Conservation (phyloP, 768 basidiomycete genomes). For the Boletus rufocinnamomeus region DNA sequence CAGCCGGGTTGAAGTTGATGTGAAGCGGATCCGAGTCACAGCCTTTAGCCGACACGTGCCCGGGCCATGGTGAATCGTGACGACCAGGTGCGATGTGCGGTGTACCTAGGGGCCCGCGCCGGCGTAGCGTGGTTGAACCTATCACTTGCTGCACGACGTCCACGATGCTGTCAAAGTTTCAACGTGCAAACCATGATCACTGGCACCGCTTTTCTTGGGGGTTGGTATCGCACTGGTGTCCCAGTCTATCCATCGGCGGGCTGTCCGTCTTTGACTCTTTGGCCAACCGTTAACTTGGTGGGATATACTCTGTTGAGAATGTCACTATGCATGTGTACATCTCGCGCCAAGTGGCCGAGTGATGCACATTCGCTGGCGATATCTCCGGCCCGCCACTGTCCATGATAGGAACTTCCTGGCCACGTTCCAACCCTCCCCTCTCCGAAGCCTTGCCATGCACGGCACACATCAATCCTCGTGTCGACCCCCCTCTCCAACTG, state of each 20-base stretch:
- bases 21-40: no score
- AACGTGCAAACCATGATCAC: slow-evolving; percentile 11
- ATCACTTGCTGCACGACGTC: not conserved
- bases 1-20: no score
- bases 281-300: not conserved
- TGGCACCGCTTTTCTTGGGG: not conserved
- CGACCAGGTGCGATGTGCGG: not conserved
- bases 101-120: not conserved
- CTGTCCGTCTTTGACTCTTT: not conserved
- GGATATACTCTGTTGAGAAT: not conserved
- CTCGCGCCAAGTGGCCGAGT: not conserved
- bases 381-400: not conserved
- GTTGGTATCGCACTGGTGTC: not conserved
- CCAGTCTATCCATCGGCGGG: not conserved
- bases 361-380: not conserved
- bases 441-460: slow-evolving; percentile 4
- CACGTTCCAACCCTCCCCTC: slow-evolving; percentile 18
- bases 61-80: no score
- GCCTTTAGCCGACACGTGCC: no score
- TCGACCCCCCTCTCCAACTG: slow-evolving; percentile 3
- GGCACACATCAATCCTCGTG: slow-evolving; percentile 19
- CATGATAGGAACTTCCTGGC: slow-evolving; percentile 9
- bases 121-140: not conserved
- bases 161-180: slow-evolving; percentile 10
- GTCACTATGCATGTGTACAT: not conserved